Evolutionary conservation across 2,329 filamentous ascomycete genomes (phyloP).

Genomic region (Pseudogymnoascus sp.): DNA sequence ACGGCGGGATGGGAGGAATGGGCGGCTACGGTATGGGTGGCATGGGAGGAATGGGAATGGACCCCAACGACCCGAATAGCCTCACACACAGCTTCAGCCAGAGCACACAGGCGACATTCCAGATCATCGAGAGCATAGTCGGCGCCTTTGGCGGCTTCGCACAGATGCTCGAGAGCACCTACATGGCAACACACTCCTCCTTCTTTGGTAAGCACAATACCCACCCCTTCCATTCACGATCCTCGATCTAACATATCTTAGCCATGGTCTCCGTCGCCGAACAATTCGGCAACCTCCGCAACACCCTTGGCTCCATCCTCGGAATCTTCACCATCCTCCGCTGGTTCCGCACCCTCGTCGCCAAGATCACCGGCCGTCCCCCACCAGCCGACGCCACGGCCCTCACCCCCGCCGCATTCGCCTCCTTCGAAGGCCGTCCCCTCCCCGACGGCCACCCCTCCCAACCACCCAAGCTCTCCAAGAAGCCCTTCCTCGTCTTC

Average conservation of each 20-base stretch:
- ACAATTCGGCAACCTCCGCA: slow-evolving; percentile 87
- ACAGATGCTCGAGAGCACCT: slow-evolving; percentile 98
- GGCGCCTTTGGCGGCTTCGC: slow-evolving; percentile 95
- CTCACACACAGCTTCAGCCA: slow-evolving; percentile 93
- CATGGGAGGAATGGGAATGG: slow-evolving; percentile 29
- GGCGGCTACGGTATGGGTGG: slow-evolving; percentile 38
- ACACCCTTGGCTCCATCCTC: slow-evolving; percentile 85
- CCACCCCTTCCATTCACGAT: slow-evolving; percentile 11
- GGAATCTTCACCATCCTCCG: slow-evolving; percentile 94
- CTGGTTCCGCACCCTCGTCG: slow-evolving; percentile 85
- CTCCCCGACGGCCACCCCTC: slow-evolving; percentile 46
- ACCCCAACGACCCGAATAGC: slow-evolving; percentile 84
- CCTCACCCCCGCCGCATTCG: slow-evolving; percentile 85
- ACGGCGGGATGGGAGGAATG: slow-evolving; percentile 37
- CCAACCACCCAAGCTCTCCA: slow-evolving; percentile 64
- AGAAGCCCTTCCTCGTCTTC: slow-evolving; percentile 95
- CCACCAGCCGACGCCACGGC: slow-evolving; percentile 79
- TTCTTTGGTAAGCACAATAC: slow-evolving; percentile 74
- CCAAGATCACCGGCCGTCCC: slow-evolving; percentile 86
- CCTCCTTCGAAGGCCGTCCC: slow-evolving; percentile 70
- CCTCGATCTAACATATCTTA: slow-evolving; percentile 32
- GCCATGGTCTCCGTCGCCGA: slow-evolving; percentile 98
- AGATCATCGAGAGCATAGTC: slow-evolving; percentile 96
- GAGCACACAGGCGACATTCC: slow-evolving; percentile 92
- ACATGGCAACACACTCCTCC: slow-evolving; percentile 98